These are phyloP conservation scores for Diplodia mutila DNA, from an alignment of 2,329 filamentous ascomycete species.

Conservation along the genomic window DNA sequence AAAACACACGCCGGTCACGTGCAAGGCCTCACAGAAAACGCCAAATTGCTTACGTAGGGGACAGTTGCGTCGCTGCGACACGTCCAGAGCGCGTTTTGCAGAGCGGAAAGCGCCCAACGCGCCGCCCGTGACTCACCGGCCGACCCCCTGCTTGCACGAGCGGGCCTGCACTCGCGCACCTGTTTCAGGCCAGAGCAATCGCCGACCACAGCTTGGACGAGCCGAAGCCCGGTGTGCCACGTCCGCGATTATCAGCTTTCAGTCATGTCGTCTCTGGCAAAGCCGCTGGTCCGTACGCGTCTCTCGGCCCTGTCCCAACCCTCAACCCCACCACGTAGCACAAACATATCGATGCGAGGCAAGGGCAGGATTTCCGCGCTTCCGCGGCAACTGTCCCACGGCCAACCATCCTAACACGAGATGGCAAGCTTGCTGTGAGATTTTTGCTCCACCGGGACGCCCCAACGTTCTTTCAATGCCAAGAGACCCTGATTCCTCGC, in stretches of 20 bases:
- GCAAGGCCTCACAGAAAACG: neutral
- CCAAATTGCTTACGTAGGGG: neutral
- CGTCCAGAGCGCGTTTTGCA: conserved; percentile 12
- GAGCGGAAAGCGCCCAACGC: neutral
- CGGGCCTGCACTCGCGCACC: neutral
- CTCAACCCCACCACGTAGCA: neutral
- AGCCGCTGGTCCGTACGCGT: neutral
- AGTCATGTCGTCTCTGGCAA: too few species aligned
- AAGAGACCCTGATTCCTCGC: neutral
- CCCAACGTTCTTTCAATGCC: neutral
- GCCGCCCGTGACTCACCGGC: conserved; percentile 9
- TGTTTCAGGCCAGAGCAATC: conserved; percentile 12
- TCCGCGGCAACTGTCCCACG: conserved; percentile 4
- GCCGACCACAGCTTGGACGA: neutral
- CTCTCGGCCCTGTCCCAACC: neutral
- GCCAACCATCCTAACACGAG: neutral
- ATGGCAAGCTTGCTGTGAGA: neutral
- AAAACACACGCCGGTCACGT: neutral
- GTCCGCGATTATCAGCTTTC: neutral
- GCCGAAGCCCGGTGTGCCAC: neutral
- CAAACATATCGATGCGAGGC: neutral
- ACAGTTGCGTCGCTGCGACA: neutral
- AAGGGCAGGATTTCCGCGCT: neutral
- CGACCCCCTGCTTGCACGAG: neutral
- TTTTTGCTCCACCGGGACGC: neutral